Base-by-base conservation (phyloP, 805 yeast species). In the Sporopachydermia quercuum region DNA sequence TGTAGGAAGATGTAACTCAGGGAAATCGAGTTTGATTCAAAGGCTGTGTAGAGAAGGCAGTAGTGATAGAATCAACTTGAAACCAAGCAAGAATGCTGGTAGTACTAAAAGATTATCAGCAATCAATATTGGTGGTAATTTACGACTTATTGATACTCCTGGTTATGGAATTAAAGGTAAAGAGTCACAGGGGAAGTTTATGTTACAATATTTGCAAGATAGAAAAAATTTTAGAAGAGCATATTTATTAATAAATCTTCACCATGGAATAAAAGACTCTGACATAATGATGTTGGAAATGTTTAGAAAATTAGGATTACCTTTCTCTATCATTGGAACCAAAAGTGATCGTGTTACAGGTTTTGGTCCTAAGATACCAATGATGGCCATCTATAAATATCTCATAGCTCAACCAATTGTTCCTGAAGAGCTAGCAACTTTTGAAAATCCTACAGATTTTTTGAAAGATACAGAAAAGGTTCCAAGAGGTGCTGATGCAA, bases 151-250 rank as follows among this genome's bases (percentile, higher is more conserved):
- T 3, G 79, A 73, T 46, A 61, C 70, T 36, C 79, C 79, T 0
- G 79, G 79, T 0, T 73, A 72, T 46, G 79, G 79, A 4, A 58
- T 52, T 18, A 67, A 58, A 47, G 77, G 75, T 2, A 60, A 61
- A 19, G 51, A 50, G 15, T 53, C 63, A 54, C 77, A 72, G 46
- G 78, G 78, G 1, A 57, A 68, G 39, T 55, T 68, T 35, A 69
- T 68, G 3, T 47, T 70, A 39, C 66, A 68, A 30, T 73, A 73
- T 45, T 54, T 73, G 13, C 46, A 50, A 17, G 55, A 60, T 14
- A 51, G 77, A 35, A 48, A 54, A 37, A 58, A 51, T 30, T 51
- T 73, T 33, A 56, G 61, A 34, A 58, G 63, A 35, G 65, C 63
- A 3, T 70, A 60, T 40, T 47, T 73, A 15, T 47, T 73, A 19